These are phyloP conservation scores for Trichosanthes truncata DNA, from an alignment of 306 rosid species.

Conservation along the genomic window DNA sequence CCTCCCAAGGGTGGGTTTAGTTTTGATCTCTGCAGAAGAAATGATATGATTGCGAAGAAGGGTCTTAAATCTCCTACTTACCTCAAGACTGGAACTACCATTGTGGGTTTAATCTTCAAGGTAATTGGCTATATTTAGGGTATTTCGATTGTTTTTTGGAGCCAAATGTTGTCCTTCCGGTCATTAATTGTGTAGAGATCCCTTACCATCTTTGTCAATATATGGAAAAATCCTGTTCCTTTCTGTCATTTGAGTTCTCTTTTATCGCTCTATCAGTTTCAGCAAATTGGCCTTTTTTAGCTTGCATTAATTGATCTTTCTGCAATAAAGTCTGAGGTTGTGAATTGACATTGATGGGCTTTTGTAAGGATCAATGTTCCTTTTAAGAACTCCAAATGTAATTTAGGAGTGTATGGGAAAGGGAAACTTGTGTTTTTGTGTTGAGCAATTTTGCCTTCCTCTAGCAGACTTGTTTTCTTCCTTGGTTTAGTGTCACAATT, in stretches of 20 bases:
- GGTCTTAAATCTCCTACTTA: conserved; percentile 51
- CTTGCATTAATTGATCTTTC: background rate
- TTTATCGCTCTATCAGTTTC: background rate
- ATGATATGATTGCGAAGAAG: conserved; percentile 67
- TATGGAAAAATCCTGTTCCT: background rate
- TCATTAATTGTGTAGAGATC: background rate
- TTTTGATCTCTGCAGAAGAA: conserved; percentile 83
- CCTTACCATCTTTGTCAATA: background rate
- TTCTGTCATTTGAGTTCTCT: background rate
- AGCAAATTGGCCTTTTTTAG: background rate
- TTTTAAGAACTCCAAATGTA: background rate
- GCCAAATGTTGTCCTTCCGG: background rate
- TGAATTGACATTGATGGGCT: background rate
- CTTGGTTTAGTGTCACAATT: background rate
- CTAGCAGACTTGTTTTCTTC: background rate
- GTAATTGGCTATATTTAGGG: conserved; percentile 18
- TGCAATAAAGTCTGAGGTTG: background rate
- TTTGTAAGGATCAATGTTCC: background rate
- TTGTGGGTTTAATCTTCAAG: conserved; percentile 76
- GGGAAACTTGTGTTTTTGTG: background rate
- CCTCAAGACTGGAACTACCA: conserved; percentile 85
- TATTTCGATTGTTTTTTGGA: background rate
- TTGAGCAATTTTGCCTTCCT: background rate
- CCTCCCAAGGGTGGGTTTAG: conserved; percentile 86
- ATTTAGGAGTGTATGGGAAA: background rate